phyloP scores from a whole-genome alignment of 2,329 filamentous ascomycete species.

The Paecilomyces sp. region DNA sequence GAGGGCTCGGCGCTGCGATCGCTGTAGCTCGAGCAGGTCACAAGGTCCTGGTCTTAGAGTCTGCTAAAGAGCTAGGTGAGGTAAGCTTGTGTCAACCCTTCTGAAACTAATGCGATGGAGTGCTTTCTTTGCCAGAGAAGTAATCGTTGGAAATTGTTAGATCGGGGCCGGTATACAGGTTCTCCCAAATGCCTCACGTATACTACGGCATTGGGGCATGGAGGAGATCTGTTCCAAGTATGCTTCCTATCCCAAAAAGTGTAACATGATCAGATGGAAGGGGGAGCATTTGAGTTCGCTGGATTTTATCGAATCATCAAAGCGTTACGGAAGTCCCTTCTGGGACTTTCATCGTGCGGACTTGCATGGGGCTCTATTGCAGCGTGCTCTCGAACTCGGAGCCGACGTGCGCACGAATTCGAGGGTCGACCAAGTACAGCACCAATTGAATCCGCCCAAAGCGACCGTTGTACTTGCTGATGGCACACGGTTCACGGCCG shows the following conservation, averaged over 20 bases:
- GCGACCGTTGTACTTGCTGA: constrained; percentile 34
- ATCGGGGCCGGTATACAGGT: constrained; percentile 62
- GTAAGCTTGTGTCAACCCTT: neutral
- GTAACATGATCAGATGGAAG: constrained; percentile 49
- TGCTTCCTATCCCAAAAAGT: constrained; percentile 36
- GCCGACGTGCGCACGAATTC: constrained; percentile 45
- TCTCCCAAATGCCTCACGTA: constrained; percentile 24
- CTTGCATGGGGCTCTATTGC: constrained; percentile 48
- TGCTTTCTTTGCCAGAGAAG: neutral
- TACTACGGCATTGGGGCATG: constrained; percentile 35
- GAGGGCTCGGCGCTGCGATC: constrained; percentile 23
- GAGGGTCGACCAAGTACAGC: constrained; percentile 42
- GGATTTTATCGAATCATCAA: constrained; percentile 39
- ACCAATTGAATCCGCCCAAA: constrained; percentile 26
- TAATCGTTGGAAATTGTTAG: constrained; percentile 21
- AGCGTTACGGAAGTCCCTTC: constrained; percentile 46
- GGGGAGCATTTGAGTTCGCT: constrained; percentile 43
- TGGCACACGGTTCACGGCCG: constrained; percentile 38
- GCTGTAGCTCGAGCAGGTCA: constrained; percentile 19
- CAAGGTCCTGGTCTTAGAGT: constrained; percentile 20
- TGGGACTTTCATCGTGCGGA: constrained; percentile 57
- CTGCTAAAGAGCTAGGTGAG: constrained; percentile 22
- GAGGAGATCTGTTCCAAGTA: constrained; percentile 30
- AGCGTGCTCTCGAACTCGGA: constrained; percentile 47
- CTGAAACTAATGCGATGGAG: neutral